These are phyloP conservation scores for Dalbergia oliveri DNA, from an alignment of 306 rosid species.

Conservation along the genomic window DNA sequence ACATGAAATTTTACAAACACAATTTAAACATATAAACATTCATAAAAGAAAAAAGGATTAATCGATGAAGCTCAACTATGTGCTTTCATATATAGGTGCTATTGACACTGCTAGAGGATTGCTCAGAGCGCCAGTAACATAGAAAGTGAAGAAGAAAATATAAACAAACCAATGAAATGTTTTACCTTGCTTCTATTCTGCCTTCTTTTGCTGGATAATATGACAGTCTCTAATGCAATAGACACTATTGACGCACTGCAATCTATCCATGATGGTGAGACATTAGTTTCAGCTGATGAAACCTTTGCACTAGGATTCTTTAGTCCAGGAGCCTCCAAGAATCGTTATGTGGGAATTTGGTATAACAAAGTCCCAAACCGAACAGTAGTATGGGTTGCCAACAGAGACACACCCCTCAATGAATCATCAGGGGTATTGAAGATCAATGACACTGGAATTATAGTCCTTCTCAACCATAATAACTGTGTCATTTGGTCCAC, in stretches of 20 bases:
- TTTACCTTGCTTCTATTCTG: slow-evolving; percentile 14
- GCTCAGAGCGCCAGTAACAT: no score
- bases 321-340: background rate
- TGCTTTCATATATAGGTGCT: no score
- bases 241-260: slow-evolving; percentile 6
- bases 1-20: no score
- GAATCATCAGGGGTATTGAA: background rate
- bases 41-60: background rate
- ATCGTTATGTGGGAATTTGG: background rate
- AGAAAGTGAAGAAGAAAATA: no score
- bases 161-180: no score
- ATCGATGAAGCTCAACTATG: no score
- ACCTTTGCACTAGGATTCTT: slow-evolving; percentile 8
- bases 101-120: no score
- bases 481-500: slow-evolving; percentile 52
- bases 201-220: slow-evolving; percentile 13
- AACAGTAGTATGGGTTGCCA: background rate
- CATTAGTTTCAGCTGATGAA: slow-evolving; percentile 36
- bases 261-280: slow-evolving; percentile 33
- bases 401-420: background rate
- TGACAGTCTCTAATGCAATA: background rate
- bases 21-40: no score
- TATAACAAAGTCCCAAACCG: background rate
- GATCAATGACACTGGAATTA: background rate
- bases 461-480: slow-evolving; percentile 48